Percentiles rank a stretch among this genome's conserved stretches.
phyloP scores from a whole-genome alignment of 2,329 filamentous ascomycete genomes.

The Aspergillus carbonarius region DNA sequence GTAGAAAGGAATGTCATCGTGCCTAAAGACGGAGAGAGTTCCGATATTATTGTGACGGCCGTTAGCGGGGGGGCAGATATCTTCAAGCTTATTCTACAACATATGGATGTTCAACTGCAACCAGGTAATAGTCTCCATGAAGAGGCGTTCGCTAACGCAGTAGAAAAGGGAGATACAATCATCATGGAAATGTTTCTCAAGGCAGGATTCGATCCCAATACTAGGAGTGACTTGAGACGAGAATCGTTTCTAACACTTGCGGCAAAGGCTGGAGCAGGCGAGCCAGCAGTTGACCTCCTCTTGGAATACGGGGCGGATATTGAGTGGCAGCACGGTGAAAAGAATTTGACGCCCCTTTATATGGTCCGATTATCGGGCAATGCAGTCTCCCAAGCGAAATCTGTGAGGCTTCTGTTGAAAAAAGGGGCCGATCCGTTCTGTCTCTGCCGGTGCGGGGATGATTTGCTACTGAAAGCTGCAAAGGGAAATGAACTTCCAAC shows the following conservation, averaged over 20 bases:
- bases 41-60: not conserved
- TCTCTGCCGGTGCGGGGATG: not conserved
- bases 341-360: not conserved
- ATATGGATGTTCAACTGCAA: not conserved
- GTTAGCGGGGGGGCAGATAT: accelerated
- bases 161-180: not conserved
- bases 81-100: not conserved
- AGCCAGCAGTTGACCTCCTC: not conserved
- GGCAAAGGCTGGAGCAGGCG: too few relatives aligned
- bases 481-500: accelerated
- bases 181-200: not conserved
- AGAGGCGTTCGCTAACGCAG: not conserved
- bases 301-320: not conserved
- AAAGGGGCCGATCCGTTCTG: not conserved
- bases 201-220: not conserved
- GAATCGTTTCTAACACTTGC: not conserved
- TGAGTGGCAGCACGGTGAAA: not conserved
- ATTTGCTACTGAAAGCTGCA: not conserved
- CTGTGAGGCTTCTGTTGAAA: not conserved
- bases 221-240: not conserved
- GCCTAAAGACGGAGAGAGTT: not conserved
- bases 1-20: not conserved
- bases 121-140: not conserved
- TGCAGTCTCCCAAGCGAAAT: too few relatives aligned
- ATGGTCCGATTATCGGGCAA: not conserved